A percentile compares a stretch with the other conserved stretches of the same genome.
These are phyloP conservation scores for Wickerhamomyces sp. DNA, from an alignment of 1,139 yeast genomes.

Conservation along the genomic window DNA sequence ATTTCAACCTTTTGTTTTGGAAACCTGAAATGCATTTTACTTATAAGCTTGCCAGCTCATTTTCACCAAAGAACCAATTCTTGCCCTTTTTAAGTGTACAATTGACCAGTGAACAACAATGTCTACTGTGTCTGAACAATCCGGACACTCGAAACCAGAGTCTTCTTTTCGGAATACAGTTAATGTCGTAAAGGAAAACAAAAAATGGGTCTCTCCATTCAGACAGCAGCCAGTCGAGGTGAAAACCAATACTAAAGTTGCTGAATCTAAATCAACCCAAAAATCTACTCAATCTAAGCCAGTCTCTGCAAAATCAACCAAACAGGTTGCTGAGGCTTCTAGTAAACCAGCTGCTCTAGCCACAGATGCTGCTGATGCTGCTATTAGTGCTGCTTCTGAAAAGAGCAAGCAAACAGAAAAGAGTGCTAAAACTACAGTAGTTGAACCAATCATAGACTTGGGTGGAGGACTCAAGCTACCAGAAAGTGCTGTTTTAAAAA, in stretches of 20 bases:
- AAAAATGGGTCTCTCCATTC: conserved; percentile 51
- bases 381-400: not conserved
- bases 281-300: not conserved
- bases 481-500: conserved; percentile 28
- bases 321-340: not conserved
- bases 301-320: conserved; percentile 2
- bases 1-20: not conserved
- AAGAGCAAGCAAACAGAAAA: not conserved
- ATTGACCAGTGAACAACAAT: not conserved
- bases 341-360: conserved; percentile 7
- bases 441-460: conserved; percentile 40
- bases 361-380: conserved; percentile 1
- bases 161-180: conserved; percentile 18
- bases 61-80: too few species aligned
- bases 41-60: not conserved
- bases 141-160: conserved; percentile 1
- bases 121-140: conserved; percentile 9
- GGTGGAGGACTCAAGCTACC: conserved; percentile 52
- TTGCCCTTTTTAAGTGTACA: not conserved
- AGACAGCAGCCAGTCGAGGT: conserved; percentile 26
- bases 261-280: not conserved
- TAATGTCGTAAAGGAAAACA: conserved; percentile 21
- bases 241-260: not conserved
- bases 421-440: conserved; percentile 9
- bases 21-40: not conserved